Conservation (phyloP, 2,329 filamentous ascomycete species). For the Orbilia quercus region DNA sequence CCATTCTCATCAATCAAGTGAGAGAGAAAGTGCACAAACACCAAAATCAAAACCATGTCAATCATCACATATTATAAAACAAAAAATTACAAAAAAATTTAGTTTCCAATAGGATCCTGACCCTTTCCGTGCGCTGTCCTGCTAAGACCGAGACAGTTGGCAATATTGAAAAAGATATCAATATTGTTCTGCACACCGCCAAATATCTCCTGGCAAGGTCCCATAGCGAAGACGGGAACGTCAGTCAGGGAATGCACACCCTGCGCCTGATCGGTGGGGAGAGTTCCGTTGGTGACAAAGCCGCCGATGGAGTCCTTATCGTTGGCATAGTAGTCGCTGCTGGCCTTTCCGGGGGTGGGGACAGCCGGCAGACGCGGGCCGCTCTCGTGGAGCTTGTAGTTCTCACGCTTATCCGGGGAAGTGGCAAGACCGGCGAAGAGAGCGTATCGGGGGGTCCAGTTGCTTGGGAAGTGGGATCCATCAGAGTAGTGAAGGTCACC, state of each 20-base stretch:
- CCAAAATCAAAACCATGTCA: too few relatives aligned
- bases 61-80: too few relatives aligned
- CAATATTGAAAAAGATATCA: constrained; percentile 80
- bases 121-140: constrained; percentile 60
- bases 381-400: constrained; percentile 76
- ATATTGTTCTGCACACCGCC: constrained; percentile 77
- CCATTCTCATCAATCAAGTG: too few relatives aligned
- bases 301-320: constrained; percentile 74
- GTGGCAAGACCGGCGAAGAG: constrained; percentile 78
- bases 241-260: constrained; percentile 83
- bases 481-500: constrained; percentile 76
- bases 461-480: constrained; percentile 79
- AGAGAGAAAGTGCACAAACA: too few relatives aligned
- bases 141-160: constrained; percentile 72
- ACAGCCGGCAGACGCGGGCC: constrained; percentile 73
- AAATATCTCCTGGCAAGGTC: constrained; percentile 81
- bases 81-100: constrained; percentile 57
- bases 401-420: constrained; percentile 79
- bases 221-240: constrained; percentile 80
- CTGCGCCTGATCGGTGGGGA: constrained; percentile 72
- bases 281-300: constrained; percentile 79
- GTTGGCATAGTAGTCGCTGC: constrained; percentile 74
- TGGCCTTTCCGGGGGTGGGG: constrained; percentile 67
- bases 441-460: constrained; percentile 87
- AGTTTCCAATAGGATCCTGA: constrained; percentile 57